Conservation (phyloP, 768 basidiomycete genomes). For the Leccinellum albellum region DNA sequence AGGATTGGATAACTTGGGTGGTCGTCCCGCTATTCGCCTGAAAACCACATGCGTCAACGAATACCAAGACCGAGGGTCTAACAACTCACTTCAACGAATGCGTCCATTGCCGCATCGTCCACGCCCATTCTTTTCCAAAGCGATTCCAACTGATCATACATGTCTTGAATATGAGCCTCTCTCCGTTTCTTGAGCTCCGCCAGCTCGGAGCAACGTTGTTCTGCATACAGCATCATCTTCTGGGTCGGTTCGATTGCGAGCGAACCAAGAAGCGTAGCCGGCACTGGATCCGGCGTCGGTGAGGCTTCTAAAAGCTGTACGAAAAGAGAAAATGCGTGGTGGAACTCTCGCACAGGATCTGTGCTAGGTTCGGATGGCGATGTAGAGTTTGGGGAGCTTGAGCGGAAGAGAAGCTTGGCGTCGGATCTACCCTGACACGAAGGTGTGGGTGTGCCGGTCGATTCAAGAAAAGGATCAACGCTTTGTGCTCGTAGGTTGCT, state of each 20-base stretch:
- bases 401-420: constrained; percentile 34
- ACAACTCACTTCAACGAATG: constrained; percentile 73
- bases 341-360: constrained; percentile 39
- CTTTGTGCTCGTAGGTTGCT: constrained; percentile 17
- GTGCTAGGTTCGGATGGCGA: constrained; percentile 5
- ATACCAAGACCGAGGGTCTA: not conserved
- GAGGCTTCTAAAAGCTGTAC: constrained; percentile 53
- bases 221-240: constrained; percentile 71
- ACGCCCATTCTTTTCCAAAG: constrained; percentile 89
- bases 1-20: constrained; percentile 70
- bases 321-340: constrained; percentile 59
- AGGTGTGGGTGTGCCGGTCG: constrained; percentile 46
- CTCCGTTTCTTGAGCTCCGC: constrained; percentile 70
- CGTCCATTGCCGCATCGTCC: constrained; percentile 75
- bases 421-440: constrained; percentile 36
- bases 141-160: constrained; percentile 91
- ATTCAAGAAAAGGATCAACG: constrained; percentile 27
- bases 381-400: constrained; percentile 16
- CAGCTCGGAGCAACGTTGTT: constrained; percentile 51
- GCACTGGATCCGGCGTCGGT: constrained; percentile 17
- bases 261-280: constrained; percentile 24
- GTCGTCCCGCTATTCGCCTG: constrained; percentile 70
- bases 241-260: constrained; percentile 71
- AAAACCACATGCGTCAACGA: constrained; percentile 2
- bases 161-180: constrained; percentile 82